A percentile compares a stretch with the other conserved stretches of the same genome.
Conservation (phyloP, 1,139 yeast species). For the Eremothecium sinecaudum region DNA sequence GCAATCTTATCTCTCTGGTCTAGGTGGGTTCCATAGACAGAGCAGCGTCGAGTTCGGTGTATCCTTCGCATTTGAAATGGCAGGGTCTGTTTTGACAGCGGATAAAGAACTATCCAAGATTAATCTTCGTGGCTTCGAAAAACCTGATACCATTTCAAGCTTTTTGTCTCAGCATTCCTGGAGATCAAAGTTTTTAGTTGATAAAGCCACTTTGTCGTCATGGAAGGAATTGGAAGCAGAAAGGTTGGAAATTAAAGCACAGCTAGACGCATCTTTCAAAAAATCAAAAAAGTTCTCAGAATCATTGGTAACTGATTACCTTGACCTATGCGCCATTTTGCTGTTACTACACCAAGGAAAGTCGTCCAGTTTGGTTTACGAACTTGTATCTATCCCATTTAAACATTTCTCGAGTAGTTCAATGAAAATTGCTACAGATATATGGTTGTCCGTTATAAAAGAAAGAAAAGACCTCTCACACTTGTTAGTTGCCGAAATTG, state of each 20-base stretch:
- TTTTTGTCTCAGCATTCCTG: conserved; percentile 73
- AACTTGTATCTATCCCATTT: conserved; percentile 67
- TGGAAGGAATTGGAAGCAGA: conserved; percentile 20
- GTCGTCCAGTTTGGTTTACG: conserved; percentile 45
- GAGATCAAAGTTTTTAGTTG: conserved; percentile 43
- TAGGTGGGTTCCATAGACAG: conserved; percentile 26
- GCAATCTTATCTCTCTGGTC: conserved; percentile 58
- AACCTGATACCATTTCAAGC: conserved; percentile 56
- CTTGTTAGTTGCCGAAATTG: conserved; percentile 58
- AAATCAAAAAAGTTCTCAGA: conserved; percentile 26
- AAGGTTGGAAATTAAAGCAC: conserved; percentile 18
- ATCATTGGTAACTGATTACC: conserved; percentile 33
- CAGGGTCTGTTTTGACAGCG: conserved; percentile 56
- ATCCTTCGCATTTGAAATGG: conserved; percentile 83
- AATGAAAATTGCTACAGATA: conserved; percentile 58
- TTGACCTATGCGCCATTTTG: conserved; percentile 41
- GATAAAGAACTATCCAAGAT: conserved; percentile 46
- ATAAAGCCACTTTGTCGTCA: conserved; percentile 27
- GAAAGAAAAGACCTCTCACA: conserved; percentile 53
- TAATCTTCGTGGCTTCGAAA: conserved; percentile 26
- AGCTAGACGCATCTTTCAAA: conserved; percentile 16
- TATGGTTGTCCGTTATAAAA: conserved; percentile 76
- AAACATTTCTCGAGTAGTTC: conserved; percentile 48
- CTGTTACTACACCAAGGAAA: conserved; percentile 39
- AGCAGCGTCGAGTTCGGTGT: conserved; percentile 61